Evolutionary conservation across 441 rosid genomes (phyloP).

Genomic region (Gossypium gossypioides): DNA sequence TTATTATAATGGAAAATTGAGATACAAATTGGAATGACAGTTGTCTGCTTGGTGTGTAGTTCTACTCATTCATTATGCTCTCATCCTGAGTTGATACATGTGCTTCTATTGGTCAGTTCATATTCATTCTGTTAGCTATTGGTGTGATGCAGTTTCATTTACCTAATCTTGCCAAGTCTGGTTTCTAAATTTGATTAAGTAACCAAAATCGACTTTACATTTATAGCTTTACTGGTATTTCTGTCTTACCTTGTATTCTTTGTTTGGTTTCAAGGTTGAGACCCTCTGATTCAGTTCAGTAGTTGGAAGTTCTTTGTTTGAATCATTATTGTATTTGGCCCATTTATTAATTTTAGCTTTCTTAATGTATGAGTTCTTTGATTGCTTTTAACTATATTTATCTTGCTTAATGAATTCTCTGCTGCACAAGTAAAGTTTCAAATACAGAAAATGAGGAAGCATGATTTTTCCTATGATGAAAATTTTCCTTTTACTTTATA

Average conservation of each 20-base stretch:
- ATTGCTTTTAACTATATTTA: not conserved
- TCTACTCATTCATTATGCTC: not conserved
- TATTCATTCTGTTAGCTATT: not conserved
- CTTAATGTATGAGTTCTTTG: not conserved
- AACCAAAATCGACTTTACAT: not conserved
- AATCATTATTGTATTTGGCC: not conserved
- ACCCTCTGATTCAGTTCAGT: not conserved
- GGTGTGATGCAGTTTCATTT: not conserved
- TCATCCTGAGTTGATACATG: not conserved
- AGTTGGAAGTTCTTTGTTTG: not conserved
- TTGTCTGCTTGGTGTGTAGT: not conserved
- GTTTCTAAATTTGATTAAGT: conserved; percentile 2
- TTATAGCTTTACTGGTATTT: not conserved
- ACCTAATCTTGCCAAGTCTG: not conserved
- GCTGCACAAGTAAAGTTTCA: not conserved
- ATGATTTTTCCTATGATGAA: not conserved
- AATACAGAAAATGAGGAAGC: not conserved
- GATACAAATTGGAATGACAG: not conserved
- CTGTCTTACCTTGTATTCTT: not conserved
- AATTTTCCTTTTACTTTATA: not conserved
- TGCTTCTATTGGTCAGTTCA: not conserved
- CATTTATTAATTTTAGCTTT: not conserved
- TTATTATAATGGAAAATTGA: not conserved
- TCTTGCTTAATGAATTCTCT: not conserved
- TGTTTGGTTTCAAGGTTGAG: not conserved